Evolutionary conservation across 2,329 filamentous ascomycete genomes (phyloP).

Genomic region (Calonectria leucothoes): DNA sequence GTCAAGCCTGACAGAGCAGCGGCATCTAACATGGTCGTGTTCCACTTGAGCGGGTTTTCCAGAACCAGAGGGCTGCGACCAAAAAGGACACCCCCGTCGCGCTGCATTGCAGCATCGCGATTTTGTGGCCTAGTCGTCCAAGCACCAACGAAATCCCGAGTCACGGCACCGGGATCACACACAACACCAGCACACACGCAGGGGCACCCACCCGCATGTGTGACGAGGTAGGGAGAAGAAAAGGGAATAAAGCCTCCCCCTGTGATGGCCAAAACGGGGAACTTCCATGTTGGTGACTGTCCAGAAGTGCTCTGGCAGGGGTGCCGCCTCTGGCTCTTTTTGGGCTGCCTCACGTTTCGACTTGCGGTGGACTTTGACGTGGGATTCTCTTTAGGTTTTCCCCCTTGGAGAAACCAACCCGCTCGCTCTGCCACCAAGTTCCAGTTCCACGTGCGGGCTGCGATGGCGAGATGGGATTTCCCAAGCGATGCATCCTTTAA

Average conservation of each 20-base stretch:
- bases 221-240: background rate
- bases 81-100: background rate
- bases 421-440: background rate
- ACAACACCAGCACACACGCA: background rate
- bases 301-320: constrained; percentile 7
- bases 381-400: constrained; percentile 1
- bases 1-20: background rate
- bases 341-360: constrained; percentile 36
- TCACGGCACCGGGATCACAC: background rate
- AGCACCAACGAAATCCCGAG: background rate
- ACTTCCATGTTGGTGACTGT: constrained; percentile 7
- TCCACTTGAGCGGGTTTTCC: background rate
- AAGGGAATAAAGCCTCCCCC: background rate
- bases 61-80: background rate
- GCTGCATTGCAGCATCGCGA: background rate
- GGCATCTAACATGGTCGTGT: background rate
- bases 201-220: background rate
- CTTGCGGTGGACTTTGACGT: constrained; percentile 39
- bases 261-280: constrained; percentile 2
- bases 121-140: background rate
- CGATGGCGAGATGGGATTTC: background rate
- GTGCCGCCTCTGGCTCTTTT: constrained; percentile 28
- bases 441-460: background rate
- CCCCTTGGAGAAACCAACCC: background rate
- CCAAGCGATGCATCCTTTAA: no score